Evolutionary conservation across 208 protist species (phyloP).

Genomic region (Vickermania spadyakhi): DNA sequence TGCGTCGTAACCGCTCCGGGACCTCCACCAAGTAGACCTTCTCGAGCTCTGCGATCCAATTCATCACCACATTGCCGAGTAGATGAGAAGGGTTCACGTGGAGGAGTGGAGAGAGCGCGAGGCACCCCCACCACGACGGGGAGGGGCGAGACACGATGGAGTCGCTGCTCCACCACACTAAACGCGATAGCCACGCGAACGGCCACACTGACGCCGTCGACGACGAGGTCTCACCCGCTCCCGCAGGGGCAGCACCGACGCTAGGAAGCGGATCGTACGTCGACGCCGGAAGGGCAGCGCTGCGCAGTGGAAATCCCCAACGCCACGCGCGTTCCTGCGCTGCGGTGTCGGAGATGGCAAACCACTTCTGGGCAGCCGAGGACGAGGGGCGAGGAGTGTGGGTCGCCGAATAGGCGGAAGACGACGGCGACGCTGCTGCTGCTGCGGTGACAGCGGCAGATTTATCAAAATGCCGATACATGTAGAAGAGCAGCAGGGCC

Average conservation of each 20-base stretch:
- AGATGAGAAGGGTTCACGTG: background rate
- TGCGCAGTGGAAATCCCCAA: background rate
- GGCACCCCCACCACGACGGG: background rate
- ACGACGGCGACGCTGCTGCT: background rate
- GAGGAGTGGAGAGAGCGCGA: background rate
- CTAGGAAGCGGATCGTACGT: background rate
- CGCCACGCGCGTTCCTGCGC: background rate
- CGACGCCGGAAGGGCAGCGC: background rate
- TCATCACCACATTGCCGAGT: background rate
- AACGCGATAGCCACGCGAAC: too few relatives aligned
- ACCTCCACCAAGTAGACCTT: background rate
- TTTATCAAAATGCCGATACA: background rate
- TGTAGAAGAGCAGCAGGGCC: background rate
- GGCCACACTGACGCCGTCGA: too few relatives aligned
- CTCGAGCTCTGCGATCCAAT: background rate
- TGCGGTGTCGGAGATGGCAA: background rate
- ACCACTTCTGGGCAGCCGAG: too few relatives aligned
- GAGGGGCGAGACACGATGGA: too few relatives aligned
- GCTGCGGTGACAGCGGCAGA: background rate
- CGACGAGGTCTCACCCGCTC: too few relatives aligned
- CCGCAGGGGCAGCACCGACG: background rate
- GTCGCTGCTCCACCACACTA: too few relatives aligned
- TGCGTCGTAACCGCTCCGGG: background rate
- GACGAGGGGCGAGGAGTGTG: too few relatives aligned
- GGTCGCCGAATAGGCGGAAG: too few relatives aligned